Evolutionary conservation across 2,329 filamentous ascomycete genomes (phyloP), one percentile per base, ranked within the genome.

Genomic region (Penicillium sp.): DNA sequence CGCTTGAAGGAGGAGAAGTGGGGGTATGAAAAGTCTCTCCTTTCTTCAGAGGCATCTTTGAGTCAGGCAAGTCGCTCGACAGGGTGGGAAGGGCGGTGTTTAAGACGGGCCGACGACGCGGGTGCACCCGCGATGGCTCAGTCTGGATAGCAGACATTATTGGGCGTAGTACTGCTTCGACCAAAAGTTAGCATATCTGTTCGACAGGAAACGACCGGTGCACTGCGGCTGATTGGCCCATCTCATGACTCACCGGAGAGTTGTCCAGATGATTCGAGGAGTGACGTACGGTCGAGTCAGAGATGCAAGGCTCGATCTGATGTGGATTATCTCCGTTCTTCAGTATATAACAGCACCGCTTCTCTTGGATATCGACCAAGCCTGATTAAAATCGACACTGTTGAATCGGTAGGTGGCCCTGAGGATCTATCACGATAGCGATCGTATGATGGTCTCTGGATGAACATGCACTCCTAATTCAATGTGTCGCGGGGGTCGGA

Each of bases 41-140:
- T 78, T 90, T 91, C 71, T 79, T 82, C 73, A 91, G 81, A 72
- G 78, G 75, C 72, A 82, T 76, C 73, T 78, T 82, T 52, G 64
- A 63, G 38, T 65, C 63, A 40, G 58, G 40, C 31, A 58, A 57
- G 32, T 67, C 63, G 18, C 65, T 64, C n/a, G 60, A 58, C 34
- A 69, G 56, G 23, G 67, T 60, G 34, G 71, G 65, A 29, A 67
- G 64, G 18, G 60, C 50, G 23, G 64, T 59, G 54, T 65, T 68
- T 64, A 71, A 65, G 55, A 59, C 55, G 31, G 69, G 63, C 47
- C 71, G 71, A 34, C 72, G 71, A 44, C 73, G 73, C 38, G 70
- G 71, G 53, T 73, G 65, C 53, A 64, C 45, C 56, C 66, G 65
- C 51, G 59, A 50, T 44, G 55, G 55, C 25, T 67, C 64, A 50